These are phyloP conservation scores for Ogataea nitratoaversa DNA, from an alignment of 805 yeast genomes.

Conservation along the genomic window DNA sequence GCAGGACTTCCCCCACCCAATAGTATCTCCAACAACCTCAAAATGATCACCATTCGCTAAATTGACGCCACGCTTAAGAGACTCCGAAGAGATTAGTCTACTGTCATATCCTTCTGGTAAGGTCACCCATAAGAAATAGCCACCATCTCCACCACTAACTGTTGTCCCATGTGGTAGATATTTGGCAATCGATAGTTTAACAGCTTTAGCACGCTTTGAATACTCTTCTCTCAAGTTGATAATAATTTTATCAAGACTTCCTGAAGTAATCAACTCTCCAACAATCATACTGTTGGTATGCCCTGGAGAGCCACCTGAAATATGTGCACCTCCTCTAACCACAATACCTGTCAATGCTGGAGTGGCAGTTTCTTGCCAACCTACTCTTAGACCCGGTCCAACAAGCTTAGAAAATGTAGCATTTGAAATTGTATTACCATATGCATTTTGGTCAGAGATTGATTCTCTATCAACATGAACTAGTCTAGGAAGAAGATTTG, in stretches of 20 bases:
- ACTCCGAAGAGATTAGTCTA: constrained; percentile 29
- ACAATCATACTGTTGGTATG: constrained; percentile 68
- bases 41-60: constrained; percentile 72
- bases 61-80: constrained; percentile 45
- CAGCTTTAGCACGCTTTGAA: constrained; percentile 39
- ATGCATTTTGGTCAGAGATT: constrained; percentile 27
- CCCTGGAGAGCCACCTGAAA: constrained; percentile 82
- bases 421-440: constrained; percentile 74
- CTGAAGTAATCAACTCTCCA: constrained; percentile 52
- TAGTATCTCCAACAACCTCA: constrained; percentile 62
- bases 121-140: constrained; percentile 76
- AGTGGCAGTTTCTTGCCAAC: constrained; percentile 76
- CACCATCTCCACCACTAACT: constrained; percentile 71
- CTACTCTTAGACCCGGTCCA: constrained; percentile 82
- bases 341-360: constrained; percentile 51
- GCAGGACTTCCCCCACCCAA: constrained; percentile 56
- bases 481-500: constrained; percentile 33
- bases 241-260: constrained; percentile 46
- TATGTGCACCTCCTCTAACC: constrained; percentile 70
- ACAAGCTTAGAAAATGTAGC: constrained; percentile 71
- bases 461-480: constrained; percentile 63
- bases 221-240: constrained; percentile 40
- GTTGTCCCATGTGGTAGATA: constrained; percentile 53
- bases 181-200: constrained; percentile 36
- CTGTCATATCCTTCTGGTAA: constrained; percentile 41